Base-by-base conservation (phyloP, 192 early-diverging fungal genomes). In the Backusella tuberculispora region DNA sequence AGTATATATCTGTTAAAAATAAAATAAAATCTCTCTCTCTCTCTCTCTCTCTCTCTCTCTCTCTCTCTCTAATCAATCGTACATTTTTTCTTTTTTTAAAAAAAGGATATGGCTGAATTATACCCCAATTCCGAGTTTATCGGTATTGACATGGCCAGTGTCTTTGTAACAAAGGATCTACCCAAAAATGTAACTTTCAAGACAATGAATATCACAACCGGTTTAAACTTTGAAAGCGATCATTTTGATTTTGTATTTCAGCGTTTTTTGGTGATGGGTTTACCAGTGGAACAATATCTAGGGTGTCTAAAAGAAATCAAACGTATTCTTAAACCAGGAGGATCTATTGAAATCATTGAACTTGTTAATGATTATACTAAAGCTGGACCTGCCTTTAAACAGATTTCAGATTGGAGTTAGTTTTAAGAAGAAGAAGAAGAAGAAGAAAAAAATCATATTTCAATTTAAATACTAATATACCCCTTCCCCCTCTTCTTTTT, bases 191-290 rank as follows among this genome's bases (percentile, higher is more conserved):
- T 78, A 1, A 63, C 66, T 8, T 82, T 76, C 63, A 56, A 66
- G 13, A 45, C 64, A 8, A 48, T 60, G 19, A 82, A 82, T 70
- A 74, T 74, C 4, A 60, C 45, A 2, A 75, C 17, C 10, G 76
- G 80, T 6, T 50, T 82, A 21, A 44, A 63, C 0, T 82, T 82
- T 40, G 42, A 78, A 41, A 74, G 78, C 40, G 65, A 69, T 10
- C 63, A 65, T 5, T 82, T 82, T 76, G 77, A 76, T 47, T 82
- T 75, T 71, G 81, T 82, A 12, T 82, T 76, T 14, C 81, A 82
- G 29, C 79, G 79, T 38, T 80, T 76, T 47, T 41, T 80, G n/a
- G 79, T 80, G 1, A 80, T 80, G 79, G 79, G 79, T 4, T 73
- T 80, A 12, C 24, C 79, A 1, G 38, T 47, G 0, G 71, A 74